These are phyloP conservation scores for Malassezia obtusa DNA, from an alignment of 1,284 basidiomycete genomes.

Conservation along the genomic window DNA sequence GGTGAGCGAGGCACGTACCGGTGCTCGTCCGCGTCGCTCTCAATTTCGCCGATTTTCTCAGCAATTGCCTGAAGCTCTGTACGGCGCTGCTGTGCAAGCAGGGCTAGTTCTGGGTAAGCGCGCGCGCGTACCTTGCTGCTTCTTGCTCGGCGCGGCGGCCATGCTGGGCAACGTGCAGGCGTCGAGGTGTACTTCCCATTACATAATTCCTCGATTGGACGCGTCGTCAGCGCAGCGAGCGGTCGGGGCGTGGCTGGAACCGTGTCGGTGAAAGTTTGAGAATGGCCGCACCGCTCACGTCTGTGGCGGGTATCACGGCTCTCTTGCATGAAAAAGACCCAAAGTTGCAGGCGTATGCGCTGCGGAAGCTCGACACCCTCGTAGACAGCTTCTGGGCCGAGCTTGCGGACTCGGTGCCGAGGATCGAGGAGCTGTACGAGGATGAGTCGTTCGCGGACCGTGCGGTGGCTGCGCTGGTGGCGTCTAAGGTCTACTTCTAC, in stretches of 20 bases:
- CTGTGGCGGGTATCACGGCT: slow-evolving; percentile 38
- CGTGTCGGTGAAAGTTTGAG: slow-evolving; percentile 1
- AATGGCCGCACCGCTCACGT: slow-evolving; percentile 14
- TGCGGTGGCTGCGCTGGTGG: slow-evolving; percentile 43
- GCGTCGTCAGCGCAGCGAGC: slow-evolving; percentile 7
- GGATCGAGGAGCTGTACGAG: slow-evolving; percentile 46
- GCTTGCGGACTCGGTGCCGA: slow-evolving; percentile 43
- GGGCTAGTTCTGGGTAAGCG: slow-evolving; percentile 25
- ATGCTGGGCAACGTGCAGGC: neutral
- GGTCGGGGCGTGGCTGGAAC: slow-evolving; percentile 9
- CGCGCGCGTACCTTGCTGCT: neutral
- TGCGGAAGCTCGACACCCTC: slow-evolving; percentile 40
- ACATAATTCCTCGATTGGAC: neutral
- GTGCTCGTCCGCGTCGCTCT: slow-evolving; percentile 46
- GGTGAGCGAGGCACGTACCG: slow-evolving; percentile 22
- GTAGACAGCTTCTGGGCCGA: slow-evolving; percentile 47
- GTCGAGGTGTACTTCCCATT: slow-evolving; percentile 6
- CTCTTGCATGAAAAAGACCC: slow-evolving; percentile 45
- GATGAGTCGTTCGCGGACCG: slow-evolving; percentile 39
- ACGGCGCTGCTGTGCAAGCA: slow-evolving; percentile 29
- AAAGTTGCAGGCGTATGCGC: slow-evolving; percentile 44
- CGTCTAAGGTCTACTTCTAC: slow-evolving; percentile 47
- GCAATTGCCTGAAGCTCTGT: slow-evolving; percentile 43
- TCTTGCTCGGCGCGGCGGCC: neutral
- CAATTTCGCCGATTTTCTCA: slow-evolving; percentile 44